A percentile compares a stretch with the other conserved stretches of the same genome.
phyloP scores from a whole-genome alignment of 108 stramenopile species.

The Nitzschia sp. region DNA sequence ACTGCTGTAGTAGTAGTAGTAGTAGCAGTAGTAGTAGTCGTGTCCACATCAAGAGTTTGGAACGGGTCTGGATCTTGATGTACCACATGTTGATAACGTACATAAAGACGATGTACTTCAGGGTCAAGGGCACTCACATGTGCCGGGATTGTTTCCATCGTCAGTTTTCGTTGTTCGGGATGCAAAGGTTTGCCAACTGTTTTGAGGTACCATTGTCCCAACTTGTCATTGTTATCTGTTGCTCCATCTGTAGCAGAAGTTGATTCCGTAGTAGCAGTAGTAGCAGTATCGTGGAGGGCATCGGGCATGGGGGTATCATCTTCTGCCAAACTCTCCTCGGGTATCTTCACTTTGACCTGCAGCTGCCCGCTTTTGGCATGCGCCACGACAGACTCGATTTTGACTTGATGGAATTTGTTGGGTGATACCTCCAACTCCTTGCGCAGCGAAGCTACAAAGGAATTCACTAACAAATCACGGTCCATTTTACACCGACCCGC shows the following conservation, averaged over 20 bases:
- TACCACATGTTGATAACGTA: slow-evolving; percentile 59
- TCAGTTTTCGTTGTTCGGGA: slow-evolving; percentile 38
- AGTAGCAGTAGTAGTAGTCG: slow-evolving; percentile 5
- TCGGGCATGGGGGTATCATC: not conserved
- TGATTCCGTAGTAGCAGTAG: too few species aligned
- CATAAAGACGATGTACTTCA: slow-evolving; percentile 73
- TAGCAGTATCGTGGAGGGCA: not conserved
- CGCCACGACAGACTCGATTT: slow-evolving; percentile 2
- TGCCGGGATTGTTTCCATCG: slow-evolving; percentile 64
- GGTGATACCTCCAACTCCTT: not conserved
- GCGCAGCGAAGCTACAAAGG: slow-evolving; percentile 37
- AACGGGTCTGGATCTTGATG: slow-evolving; percentile 82
- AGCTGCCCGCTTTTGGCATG: slow-evolving; percentile 34
- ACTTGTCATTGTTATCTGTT: slow-evolving; percentile 27
- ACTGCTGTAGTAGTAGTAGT: not conserved
- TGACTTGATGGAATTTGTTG: slow-evolving; percentile 3
- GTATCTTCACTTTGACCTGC: slow-evolving; percentile 12
- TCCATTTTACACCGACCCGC: slow-evolving; percentile 51
- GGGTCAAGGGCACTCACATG: slow-evolving; percentile 65
- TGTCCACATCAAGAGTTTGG: slow-evolving; percentile 17
- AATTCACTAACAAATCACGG: slow-evolving; percentile 29
- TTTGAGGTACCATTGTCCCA: slow-evolving; percentile 39
- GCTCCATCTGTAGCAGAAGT: not conserved
- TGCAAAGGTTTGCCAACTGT: slow-evolving; percentile 11
- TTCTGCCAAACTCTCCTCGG: not conserved